phyloP scores from a whole-genome alignment of 805 yeast species.

The Candida maltosa region DNA sequence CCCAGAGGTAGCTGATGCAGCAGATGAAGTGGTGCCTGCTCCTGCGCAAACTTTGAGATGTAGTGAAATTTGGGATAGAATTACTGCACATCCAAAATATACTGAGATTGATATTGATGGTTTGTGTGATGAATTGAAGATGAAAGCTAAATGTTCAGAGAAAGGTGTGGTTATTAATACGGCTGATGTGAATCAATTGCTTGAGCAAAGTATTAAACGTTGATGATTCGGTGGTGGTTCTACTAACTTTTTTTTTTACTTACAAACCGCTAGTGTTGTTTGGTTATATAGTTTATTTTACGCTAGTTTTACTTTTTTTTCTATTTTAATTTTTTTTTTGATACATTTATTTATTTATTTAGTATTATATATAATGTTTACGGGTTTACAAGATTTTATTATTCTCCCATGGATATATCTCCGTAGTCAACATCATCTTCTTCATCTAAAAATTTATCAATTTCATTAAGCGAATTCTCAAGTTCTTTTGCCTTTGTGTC shows the following conservation, averaged over 20 bases:
- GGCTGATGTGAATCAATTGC: conserved; percentile 64
- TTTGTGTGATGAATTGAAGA: conserved; percentile 80
- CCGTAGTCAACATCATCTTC: conserved; percentile 38
- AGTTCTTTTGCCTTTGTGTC: conserved; percentile 4
- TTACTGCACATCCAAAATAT: conserved; percentile 90
- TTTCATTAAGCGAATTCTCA: conserved; percentile 19
- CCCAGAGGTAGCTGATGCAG: conserved; percentile 5
- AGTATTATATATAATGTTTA: no score
- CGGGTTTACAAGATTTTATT: neutral
- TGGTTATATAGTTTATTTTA: neutral
- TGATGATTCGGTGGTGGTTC: neutral
- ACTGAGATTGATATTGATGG: conserved; percentile 94
- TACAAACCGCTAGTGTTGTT: neutral
- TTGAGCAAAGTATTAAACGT: conserved; percentile 24
- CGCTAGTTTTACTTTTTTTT: neutral
- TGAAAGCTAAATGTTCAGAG: conserved; percentile 94
- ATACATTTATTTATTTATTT: neutral
- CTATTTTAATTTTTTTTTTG: neutral
- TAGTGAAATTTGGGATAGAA: conserved; percentile 94
- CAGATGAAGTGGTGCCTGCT: conserved; percentile 61
- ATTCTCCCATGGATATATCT: conserved; percentile 23
- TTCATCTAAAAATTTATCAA: conserved; percentile 34
- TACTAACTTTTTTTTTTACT: neutral
- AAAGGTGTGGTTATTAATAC: conserved; percentile 85
- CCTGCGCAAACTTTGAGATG: conserved; percentile 65